Evolutionary conservation across 2,329 filamentous ascomycete species (phyloP), one percentile per base, ranked within the genome.

Genomic region (Acrocalymma vagum): DNA sequence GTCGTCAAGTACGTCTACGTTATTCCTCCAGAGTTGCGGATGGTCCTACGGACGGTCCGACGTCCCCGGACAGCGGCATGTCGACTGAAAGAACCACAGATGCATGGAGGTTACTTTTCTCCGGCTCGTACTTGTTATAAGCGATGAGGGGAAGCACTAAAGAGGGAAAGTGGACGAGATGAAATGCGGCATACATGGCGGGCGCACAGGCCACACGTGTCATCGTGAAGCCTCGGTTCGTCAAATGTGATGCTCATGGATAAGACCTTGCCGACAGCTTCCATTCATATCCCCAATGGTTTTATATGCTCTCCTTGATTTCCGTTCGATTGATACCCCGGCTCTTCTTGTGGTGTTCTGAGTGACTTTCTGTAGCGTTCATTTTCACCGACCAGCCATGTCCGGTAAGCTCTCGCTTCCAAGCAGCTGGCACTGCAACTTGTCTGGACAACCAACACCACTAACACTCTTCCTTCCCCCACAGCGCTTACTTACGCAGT

Each of bases 401-500:
- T 30, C 44, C 20, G 38, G 51, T 51, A 33, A 38, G 36, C 29
- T 30, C 15, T 20, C 20, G 20, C n/a, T 16, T 25, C 8, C 25
- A n/a, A 14, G n/a, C n/a, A n/a, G n/a, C n/a, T n/a, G n/a, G n/a
- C 34, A 21, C 22, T 9, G 4, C 11, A 36, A 27, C 24, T 26
- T 9, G 3, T 11, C 1, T 37, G 13, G 15, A 5, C 22, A n/a
- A 9, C 25, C 45, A 29, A 42, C 25, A 4, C n/a, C 21, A 18
- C 32, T 32, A 36, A 36, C 42, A 28, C 10, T 24, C 25, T 16
- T 23, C 23, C 13, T 29, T 9, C 16, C 6, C 33, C 26, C 26
- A 24, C 39, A 66, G 63, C 52, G 4, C 53, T 68, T 24, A 56
- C 62, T 10, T 46, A 55, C 37, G 54, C 60, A 14, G 22, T 69